Conservation (phyloP, 108 stramenopile genomes). For the Stephanodiscus minutulus region DNA sequence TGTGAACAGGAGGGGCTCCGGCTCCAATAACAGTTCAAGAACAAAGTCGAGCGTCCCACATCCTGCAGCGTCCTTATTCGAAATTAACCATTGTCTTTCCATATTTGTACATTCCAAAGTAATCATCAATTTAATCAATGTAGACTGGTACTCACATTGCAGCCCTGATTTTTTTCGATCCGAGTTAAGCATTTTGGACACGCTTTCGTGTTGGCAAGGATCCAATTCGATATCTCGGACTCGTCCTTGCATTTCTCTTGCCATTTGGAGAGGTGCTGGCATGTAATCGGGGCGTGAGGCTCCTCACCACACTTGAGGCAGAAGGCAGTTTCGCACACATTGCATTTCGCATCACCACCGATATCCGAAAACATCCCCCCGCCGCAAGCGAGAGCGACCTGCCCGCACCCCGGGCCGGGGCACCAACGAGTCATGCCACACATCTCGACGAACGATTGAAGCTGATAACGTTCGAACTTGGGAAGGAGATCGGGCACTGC, state of each 20-base stretch:
- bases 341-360: slow-evolving; percentile 65
- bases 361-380: slow-evolving; percentile 67
- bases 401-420: slow-evolving; percentile 94
- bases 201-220: slow-evolving; percentile 96
- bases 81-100: too few species aligned
- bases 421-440: slow-evolving; percentile 95
- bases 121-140: too few species aligned
- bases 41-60: too few species aligned
- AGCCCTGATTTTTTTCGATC: slow-evolving; percentile 99
- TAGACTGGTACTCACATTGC: slow-evolving; percentile 80
- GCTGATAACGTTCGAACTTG: slow-evolving; percentile 80
- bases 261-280: slow-evolving; percentile 85
- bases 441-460: slow-evolving; percentile 92
- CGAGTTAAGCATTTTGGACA: slow-evolving; percentile 97
- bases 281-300: slow-evolving; percentile 90
- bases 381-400: slow-evolving; percentile 79
- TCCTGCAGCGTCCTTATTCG: too few species aligned
- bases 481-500: slow-evolving; percentile 62
- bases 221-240: slow-evolving; percentile 99
- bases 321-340: slow-evolving; percentile 76
- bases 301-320: slow-evolving; percentile 94
- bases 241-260: slow-evolving; percentile 95
- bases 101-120: too few species aligned
- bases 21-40: too few species aligned
- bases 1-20: too few species aligned